A percentile compares a stretch with the other conserved stretches of the same genome.
Evolutionary conservation across 108 stramenopile genomes (phyloP).

Genomic region (Cyclotella distinguenda): DNA sequence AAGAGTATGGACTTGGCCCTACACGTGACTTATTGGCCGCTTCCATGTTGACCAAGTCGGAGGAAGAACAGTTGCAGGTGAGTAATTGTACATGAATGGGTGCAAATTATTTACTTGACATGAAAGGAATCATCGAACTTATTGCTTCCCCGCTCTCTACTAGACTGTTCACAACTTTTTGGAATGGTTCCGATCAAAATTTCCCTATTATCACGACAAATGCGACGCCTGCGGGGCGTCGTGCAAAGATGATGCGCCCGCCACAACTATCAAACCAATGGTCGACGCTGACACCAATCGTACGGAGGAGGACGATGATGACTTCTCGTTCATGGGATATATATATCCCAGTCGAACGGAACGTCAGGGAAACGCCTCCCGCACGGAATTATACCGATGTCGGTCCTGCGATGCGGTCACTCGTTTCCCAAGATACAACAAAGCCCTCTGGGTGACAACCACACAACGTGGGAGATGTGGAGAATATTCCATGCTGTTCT

Average conservation of each 20-base stretch:
- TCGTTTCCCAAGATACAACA: conserved; percentile 70
- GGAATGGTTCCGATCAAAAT: conserved; percentile 57
- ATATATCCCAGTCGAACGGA: conserved; percentile 45
- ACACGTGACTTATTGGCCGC: conserved; percentile 32
- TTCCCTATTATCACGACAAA: conserved; percentile 65
- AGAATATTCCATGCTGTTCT: conserved; percentile 65
- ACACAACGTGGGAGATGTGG: conserved; percentile 58
- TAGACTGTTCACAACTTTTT: conserved; percentile 48
- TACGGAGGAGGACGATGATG: background rate
- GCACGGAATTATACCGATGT: conserved; percentile 64
- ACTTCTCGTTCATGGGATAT: conserved; percentile 58
- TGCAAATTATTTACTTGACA: background rate
- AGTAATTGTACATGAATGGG: background rate
- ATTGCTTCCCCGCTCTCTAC: background rate
- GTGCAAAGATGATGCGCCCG: conserved; percentile 42
- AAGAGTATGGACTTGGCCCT: conserved; percentile 49
- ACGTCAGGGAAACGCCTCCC: conserved; percentile 48
- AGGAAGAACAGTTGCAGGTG: conserved; percentile 43
- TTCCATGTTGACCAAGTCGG: conserved; percentile 19
- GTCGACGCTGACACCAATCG: background rate
- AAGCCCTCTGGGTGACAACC: conserved; percentile 44
- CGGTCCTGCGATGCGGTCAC: conserved; percentile 52
- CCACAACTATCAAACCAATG: background rate
- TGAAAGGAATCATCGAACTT: background rate
- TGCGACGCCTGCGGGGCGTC: conserved; percentile 59